Percentiles rank a stretch among this genome's conserved stretches.
These are phyloP conservation scores for Hyaloperonospora arabidopsidis DNA, from an alignment of 352 stramenopile species.

Conservation along the genomic window DNA sequence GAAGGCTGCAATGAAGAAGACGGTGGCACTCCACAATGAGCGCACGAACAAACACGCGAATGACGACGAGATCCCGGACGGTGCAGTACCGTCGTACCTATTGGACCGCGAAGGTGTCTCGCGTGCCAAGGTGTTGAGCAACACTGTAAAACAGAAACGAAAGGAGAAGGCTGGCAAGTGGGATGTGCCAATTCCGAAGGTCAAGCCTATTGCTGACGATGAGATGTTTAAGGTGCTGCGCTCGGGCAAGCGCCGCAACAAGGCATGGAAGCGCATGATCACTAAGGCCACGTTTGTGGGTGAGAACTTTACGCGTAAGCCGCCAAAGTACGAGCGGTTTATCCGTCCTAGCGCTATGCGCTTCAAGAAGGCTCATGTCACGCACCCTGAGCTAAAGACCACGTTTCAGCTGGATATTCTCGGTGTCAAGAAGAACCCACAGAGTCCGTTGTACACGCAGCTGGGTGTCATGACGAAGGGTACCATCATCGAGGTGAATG, in stretches of 20 bases:
- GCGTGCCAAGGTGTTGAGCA: conserved; percentile 98
- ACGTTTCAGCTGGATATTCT: conserved; percentile 99
- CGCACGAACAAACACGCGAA: conserved; percentile 98
- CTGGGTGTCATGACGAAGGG: conserved; percentile 99
- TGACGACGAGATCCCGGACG: conserved; percentile 94
- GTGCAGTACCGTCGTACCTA: conserved; percentile 97
- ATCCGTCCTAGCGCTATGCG: conserved; percentile 97
- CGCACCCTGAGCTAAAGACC: conserved; percentile 99
- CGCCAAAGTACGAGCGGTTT: conserved; percentile 99
- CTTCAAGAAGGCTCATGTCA: conserved; percentile 99
- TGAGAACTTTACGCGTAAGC: conserved; percentile 98
- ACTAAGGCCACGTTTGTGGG: conserved; percentile 97
- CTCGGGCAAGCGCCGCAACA: conserved; percentile 95
- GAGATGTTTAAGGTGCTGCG: conserved; percentile 99
- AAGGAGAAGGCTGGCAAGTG: conserved; percentile 99
- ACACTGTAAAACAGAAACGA: conserved; percentile 99
- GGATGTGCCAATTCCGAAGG: conserved; percentile 99
- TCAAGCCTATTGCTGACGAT: conserved; percentile 98
- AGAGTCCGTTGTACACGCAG: conserved; percentile 93
- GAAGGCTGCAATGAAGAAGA: conserved; percentile 99
- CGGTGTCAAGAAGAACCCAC: conserved; percentile 99
- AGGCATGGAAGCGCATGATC: conserved; percentile 87
- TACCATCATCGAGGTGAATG: conserved; percentile 98
- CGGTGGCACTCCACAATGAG: conserved; percentile 97
- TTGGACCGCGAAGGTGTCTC: conserved; percentile 98